Base-by-base conservation (phyloP, 2,329 filamentous ascomycete species). In the Sphaerostilbella broomeana region DNA sequence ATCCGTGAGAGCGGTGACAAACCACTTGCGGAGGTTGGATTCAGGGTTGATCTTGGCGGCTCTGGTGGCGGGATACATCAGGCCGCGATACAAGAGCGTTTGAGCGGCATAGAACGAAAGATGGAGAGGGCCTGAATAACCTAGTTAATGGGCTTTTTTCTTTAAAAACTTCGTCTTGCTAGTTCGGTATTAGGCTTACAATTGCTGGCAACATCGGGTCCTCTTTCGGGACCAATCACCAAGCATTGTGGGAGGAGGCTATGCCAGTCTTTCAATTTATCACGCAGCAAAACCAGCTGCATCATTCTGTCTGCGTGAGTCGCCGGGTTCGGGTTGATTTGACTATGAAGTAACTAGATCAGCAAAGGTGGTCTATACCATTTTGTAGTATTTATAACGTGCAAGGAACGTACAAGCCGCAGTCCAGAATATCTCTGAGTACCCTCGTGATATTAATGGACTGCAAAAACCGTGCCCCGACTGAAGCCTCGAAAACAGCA, bases 61-160 rank as follows among this genome's bases (percentile, higher is more conserved):
- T 35, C 60, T 62, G 2, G 63, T 68, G 1, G 66, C 65, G 5
- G 68, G 68, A 11, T 59, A 62, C 64, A 70, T 69, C 2, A 71
- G 54, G 0, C 64, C 66, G 4, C 68, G 58, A 31, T 63, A 65
- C 6, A 66, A 53, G 0, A 71, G 56, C 2, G 62, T 62, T 32
- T 68, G 59, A 3, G 60, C 52, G 18, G 66, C 62, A 22, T 64
- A 67, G 35, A 60, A 69, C 1, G 63, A 56, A 1, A 71, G 50
- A 36, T 69, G 63, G 2, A 70, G 52, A 5, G 65, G 63, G 10
- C 58, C 59, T 49, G n/a, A n/a, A n/a, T n/a, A n/a, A n/a, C n/a
- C n/a, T n/a, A n/a, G n/a, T n/a, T n/a, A n/a, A n/a, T n/a, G n/a
- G n/a, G n/a, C n/a, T n/a, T n/a, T n/a, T n/a, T n/a, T n/a, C n/a